Conservation (phyloP, 495 filamentous ascomycete species). For the Melanomma pulvis-pyrius region DNA sequence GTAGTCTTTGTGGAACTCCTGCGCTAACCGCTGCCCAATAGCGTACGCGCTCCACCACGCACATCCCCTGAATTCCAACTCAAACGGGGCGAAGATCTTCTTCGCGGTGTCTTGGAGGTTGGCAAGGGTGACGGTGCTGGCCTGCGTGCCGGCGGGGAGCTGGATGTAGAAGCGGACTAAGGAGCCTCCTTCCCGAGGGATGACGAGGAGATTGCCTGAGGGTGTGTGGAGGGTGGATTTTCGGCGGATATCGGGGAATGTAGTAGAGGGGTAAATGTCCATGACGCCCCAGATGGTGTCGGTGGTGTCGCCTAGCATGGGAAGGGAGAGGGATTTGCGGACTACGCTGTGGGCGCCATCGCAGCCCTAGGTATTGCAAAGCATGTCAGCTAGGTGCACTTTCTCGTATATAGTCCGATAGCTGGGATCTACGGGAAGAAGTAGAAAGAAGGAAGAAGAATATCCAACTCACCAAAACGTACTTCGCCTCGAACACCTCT, state of each 20-base stretch:
- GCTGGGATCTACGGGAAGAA: no score
- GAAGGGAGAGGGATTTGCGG: conserved; percentile 66
- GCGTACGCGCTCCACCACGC: conserved; percentile 65
- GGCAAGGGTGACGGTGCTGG: conserved; percentile 52
- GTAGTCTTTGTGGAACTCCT: conserved; percentile 57
- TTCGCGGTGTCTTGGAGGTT: conserved; percentile 61
- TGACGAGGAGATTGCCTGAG: conserved; percentile 60
- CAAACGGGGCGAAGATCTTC: conserved; percentile 61
- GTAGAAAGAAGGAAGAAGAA: neutral
- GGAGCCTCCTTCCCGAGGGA: conserved; percentile 67
- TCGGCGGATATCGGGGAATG: conserved; percentile 75
- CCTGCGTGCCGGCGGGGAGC: conserved; percentile 56
- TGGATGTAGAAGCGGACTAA: conserved; percentile 66
- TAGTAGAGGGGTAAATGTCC: conserved; percentile 73
- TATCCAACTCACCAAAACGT: conserved; percentile 60
- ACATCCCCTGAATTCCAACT: conserved; percentile 54
- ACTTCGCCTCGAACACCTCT: conserved; percentile 64
- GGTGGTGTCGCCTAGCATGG: conserved; percentile 73
- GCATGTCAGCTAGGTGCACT: neutral
- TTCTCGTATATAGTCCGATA: no score
- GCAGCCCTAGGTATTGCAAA: conserved; percentile 57
- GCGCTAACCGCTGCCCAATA: conserved; percentile 62
- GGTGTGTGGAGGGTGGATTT: conserved; percentile 59
- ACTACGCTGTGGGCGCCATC: conserved; percentile 78
- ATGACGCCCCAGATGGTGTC: conserved; percentile 83